These are phyloP conservation scores for Stephania yunnanensis DNA, from an alignment of 164 flowering plant species.

Conservation along the genomic window DNA sequence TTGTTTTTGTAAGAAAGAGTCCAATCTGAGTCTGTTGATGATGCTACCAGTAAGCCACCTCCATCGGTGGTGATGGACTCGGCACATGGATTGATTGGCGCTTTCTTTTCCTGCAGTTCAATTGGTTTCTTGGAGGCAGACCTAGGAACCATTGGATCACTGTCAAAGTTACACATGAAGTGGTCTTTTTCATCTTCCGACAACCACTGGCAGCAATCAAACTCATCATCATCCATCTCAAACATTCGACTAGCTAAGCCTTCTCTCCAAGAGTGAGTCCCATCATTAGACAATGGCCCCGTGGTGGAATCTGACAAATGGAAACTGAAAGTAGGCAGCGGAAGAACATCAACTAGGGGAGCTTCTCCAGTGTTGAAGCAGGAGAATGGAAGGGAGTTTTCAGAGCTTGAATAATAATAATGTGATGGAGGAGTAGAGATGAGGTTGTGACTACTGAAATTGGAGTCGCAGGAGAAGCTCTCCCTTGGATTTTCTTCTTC, in stretches of 20 bases:
- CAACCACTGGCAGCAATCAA: constrained; percentile 61
- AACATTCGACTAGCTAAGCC: constrained; percentile 44
- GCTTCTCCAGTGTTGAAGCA: constrained; percentile 20
- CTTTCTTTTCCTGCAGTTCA: constrained; percentile 12
- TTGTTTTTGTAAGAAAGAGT: constrained; percentile 46
- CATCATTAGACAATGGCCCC: constrained; percentile 21
- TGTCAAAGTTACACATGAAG: constrained; percentile 7
- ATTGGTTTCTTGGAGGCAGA: constrained; percentile 15
- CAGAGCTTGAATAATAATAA: constrained; percentile 27
- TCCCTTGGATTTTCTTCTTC: constrained; percentile 14
- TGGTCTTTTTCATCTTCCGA: constrained; percentile 63
- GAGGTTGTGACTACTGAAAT: constrained; percentile 49
- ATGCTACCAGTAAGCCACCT: constrained; percentile 40
- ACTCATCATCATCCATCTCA: constrained; percentile 84
- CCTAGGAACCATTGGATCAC: constrained; percentile 19
- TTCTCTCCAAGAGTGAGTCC: constrained; percentile 71
- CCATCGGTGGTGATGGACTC: constrained; percentile 75
- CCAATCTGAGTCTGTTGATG: constrained; percentile 79
- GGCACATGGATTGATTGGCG: constrained; percentile 34
- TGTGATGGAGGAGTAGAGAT: constrained; percentile 66
- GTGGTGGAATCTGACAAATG: constrained; percentile 29
- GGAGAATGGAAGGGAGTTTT: constrained; percentile 14
- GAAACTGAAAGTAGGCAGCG: constrained; percentile 35
- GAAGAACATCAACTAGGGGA: constrained; percentile 16
- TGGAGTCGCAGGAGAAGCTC: constrained; percentile 30